A percentile compares a stretch with the other conserved stretches of the same genome.
These are phyloP conservation scores for Stachybotrys chartarum DNA, from an alignment of 2,329 filamentous ascomycete species.

Conservation along the genomic window DNA sequence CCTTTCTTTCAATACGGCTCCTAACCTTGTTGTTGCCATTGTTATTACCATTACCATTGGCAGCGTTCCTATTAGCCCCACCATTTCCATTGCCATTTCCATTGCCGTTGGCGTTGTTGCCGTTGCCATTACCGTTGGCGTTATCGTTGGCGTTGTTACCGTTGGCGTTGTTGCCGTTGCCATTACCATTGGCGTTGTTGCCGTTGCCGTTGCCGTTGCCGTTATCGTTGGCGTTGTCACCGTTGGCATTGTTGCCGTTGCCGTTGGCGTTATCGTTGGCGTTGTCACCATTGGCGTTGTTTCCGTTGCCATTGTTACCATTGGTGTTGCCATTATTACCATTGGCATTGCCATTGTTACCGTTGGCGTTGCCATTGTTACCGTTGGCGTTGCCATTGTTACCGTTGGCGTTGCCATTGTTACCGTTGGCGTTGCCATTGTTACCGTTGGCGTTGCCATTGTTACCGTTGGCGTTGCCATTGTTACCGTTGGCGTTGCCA, in stretches of 20 bases:
- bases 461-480: not conserved
- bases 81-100: no score
- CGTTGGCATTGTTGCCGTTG: not conserved
- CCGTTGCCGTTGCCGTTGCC: not conserved
- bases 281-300: conserved; percentile 1
- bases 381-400: not conserved
- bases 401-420: no score
- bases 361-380: not conserved
- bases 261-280: not conserved
- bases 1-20: no score
- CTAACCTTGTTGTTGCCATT: no score
- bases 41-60: no score
- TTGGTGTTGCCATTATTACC: no score
- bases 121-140: no score
- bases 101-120: no score
- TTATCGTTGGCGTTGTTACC: no score
- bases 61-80: no score
- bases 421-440: not conserved
- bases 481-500: not conserved
- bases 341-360: no score
- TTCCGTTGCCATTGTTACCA: not conserved
- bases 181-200: not conserved
- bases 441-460: not conserved
- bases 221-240: conserved; percentile 1
- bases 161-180: not conserved